phyloP scores from a whole-genome alignment of 169 alveolate genomes.

The Plasmodium malariae region DNA sequence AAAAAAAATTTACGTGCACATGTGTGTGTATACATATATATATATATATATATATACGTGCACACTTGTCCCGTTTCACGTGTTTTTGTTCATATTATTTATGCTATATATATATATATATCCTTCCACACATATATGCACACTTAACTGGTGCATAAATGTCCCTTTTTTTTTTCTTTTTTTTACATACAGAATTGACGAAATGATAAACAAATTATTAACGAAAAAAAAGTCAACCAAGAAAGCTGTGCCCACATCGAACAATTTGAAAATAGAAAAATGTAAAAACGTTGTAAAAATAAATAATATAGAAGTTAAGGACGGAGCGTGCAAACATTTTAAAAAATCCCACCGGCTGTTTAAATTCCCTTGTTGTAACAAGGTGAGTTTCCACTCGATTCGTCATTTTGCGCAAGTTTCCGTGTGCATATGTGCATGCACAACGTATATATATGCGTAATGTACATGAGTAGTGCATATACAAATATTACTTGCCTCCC shows the following conservation, averaged over 20 bases:
- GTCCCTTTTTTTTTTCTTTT: background rate
- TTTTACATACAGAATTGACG: slow-evolving; percentile 39
- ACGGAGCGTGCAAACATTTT: slow-evolving; percentile 82
- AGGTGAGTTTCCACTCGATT: slow-evolving; percentile 36
- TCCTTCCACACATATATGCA: background rate
- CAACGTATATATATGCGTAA: background rate
- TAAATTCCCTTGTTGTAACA: slow-evolving; percentile 83
- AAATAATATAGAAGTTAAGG: slow-evolving; percentile 73
- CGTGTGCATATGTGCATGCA: background rate
- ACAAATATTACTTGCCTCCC: too few relatives aligned
- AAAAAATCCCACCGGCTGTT: slow-evolving; percentile 79
- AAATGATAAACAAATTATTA: slow-evolving; percentile 65
- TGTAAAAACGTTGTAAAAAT: slow-evolving; percentile 56
- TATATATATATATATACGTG: background rate
- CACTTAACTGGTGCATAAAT: too few relatives aligned
- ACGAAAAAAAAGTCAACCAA: slow-evolving; percentile 42
- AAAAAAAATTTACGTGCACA: slow-evolving; percentile 4
- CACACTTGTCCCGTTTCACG: background rate
- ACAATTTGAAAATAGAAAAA: slow-evolving; percentile 70
- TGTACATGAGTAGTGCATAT: too few relatives aligned
- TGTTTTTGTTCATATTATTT: background rate
- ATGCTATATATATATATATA: background rate
- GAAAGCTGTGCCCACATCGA: slow-evolving; percentile 19
- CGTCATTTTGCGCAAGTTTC: too few relatives aligned
- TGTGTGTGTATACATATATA: background rate